phyloP scores from a whole-genome alignment of 306 rosid genomes.

The Lupinus albus region DNA sequence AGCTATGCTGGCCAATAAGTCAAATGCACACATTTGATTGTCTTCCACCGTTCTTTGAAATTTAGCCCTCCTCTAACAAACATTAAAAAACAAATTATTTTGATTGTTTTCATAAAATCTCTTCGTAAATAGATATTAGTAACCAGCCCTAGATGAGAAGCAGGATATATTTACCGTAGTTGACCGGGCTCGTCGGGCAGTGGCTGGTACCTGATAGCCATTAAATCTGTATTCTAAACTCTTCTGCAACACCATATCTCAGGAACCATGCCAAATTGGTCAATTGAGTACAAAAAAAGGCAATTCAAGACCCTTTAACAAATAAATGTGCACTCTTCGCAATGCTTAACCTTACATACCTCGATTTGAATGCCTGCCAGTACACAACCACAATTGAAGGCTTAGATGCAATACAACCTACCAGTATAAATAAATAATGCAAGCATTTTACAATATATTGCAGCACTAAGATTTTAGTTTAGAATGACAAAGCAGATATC shows the following conservation, averaged over 20 bases:
- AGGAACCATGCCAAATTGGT: slow-evolving; percentile 63
- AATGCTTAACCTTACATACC: slow-evolving; percentile 33
- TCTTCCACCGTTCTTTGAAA: slow-evolving; percentile 55
- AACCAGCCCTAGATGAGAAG: slow-evolving; percentile 5
- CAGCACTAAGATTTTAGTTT: background rate
- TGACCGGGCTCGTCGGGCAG: slow-evolving; percentile 70
- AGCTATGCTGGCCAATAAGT: slow-evolving; percentile 88
- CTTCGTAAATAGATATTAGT: slow-evolving; percentile 4
- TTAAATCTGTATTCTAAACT: slow-evolving; percentile 70
- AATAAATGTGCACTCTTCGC: slow-evolving; percentile 31
- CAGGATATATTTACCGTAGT: slow-evolving; percentile 56
- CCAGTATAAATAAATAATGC: background rate
- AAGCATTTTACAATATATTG: background rate
- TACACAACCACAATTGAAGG: slow-evolving; percentile 24
- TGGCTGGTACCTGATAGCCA: slow-evolving; percentile 68
- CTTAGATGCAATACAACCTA: background rate
- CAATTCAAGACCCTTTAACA: slow-evolving; percentile 23
- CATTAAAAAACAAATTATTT: slow-evolving; percentile 33
- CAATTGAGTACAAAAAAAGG: slow-evolving; percentile 40
- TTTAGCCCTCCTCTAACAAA: slow-evolving; percentile 59
- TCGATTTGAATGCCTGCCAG: slow-evolving; percentile 39
- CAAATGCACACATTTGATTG: slow-evolving; percentile 73
- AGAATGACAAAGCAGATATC: background rate
- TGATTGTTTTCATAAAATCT: slow-evolving; percentile 24
- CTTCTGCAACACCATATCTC: slow-evolving; percentile 74